A percentile compares a stretch with the other conserved stretches of the same genome.
Evolutionary conservation across 495 filamentous ascomycete species (phyloP).

Genomic region (Tuber magnatum): DNA sequence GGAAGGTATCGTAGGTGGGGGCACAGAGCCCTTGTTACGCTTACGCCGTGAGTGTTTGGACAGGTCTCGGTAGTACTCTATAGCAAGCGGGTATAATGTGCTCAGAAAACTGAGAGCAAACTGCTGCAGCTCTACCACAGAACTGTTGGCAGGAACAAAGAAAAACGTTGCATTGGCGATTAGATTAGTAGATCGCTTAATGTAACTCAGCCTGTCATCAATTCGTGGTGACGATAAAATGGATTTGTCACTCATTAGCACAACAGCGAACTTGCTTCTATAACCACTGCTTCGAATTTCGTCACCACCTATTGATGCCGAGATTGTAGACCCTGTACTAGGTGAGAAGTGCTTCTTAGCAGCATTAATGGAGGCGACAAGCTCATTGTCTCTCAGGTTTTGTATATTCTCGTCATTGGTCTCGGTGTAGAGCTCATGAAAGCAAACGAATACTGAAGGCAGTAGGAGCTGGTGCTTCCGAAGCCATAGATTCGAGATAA

Average conservation of each 20-base stretch:
- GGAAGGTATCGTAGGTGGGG: conserved; percentile 75
- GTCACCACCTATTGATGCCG: conserved; percentile 20
- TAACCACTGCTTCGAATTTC: conserved; percentile 29
- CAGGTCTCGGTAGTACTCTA: conserved; percentile 86
- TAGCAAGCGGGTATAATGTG: conserved; percentile 53
- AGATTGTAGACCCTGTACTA: conserved; percentile 8
- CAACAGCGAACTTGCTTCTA: conserved; percentile 53
- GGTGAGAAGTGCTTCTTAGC: conserved; percentile 47
- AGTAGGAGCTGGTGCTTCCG: conserved; percentile 76
- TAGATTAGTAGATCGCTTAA: conserved; percentile 68
- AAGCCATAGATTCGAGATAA: conserved; percentile 73
- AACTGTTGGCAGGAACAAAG: conserved; percentile 60
- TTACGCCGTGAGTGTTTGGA: conserved; percentile 84
- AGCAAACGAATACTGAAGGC: conserved; percentile 70
- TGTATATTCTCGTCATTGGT: conserved; percentile 61
- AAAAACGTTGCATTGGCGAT: conserved; percentile 71
- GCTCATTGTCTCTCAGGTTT: conserved; percentile 70
- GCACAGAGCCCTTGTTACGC: conserved; percentile 62
- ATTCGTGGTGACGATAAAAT: conserved; percentile 53
- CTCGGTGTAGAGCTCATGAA: conserved; percentile 55
- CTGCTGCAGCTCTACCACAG: conserved; percentile 53
- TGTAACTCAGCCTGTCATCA: conserved; percentile 67
- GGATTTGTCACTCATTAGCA: conserved; percentile 65
- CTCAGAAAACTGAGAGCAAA: conserved; percentile 60
- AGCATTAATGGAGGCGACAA: conserved; percentile 79